Evolutionary conservation across 805 yeast genomes (phyloP).

Genomic region (Candida michaelii): DNA sequence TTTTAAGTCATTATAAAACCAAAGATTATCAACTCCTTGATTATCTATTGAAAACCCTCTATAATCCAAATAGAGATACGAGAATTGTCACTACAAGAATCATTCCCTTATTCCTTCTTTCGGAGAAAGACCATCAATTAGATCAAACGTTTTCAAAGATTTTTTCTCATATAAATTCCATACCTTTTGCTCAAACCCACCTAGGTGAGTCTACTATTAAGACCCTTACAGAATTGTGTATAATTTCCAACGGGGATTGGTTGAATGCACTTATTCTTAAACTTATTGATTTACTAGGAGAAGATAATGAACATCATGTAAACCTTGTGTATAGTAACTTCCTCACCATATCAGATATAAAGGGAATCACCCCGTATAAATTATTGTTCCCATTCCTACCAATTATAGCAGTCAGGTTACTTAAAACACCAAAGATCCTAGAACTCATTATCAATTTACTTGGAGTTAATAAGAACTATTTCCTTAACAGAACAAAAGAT

Average conservation of each 20-base stretch:
- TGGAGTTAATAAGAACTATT: constrained; percentile 58
- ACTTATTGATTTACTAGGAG: constrained; percentile 65
- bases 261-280: constrained; percentile 65
- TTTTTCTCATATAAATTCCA: constrained; percentile 36
- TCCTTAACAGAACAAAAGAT: constrained; percentile 66
- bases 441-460: constrained; percentile 62
- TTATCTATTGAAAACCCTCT: constrained; percentile 31
- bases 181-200: constrained; percentile 34
- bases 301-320: constrained; percentile 61
- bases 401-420: constrained; percentile 61
- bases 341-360: constrained; percentile 54
- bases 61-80: constrained; percentile 49
- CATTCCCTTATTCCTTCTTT: constrained; percentile 52
- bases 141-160: constrained; percentile 45
- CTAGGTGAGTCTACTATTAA: constrained; percentile 58
- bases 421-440: constrained; percentile 58
- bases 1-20: constrained; percentile 52
- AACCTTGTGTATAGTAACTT: constrained; percentile 70
- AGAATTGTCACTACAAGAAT: constrained; percentile 53
- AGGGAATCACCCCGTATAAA: constrained; percentile 70
- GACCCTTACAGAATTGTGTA: constrained; percentile 66
- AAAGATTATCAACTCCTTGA: constrained; percentile 9
- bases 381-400: constrained; percentile 78
- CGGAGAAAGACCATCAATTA: constrained; percentile 34
- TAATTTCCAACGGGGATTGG: constrained; percentile 63